Conservation (phyloP, 2,329 filamentous ascomycete species). For the Rutstroemia sydowiana region DNA sequence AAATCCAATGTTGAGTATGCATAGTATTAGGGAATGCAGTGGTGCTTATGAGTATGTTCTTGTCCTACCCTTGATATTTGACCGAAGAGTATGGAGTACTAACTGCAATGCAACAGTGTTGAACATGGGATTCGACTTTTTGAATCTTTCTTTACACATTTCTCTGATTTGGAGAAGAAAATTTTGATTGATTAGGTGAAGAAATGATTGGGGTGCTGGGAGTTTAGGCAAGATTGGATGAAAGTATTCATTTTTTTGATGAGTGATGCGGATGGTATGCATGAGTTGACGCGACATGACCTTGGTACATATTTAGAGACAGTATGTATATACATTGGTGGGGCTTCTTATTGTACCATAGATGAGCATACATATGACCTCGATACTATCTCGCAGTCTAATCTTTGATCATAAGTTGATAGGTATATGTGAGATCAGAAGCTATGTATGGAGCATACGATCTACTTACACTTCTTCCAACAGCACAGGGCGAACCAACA, state of each 20-base stretch:
- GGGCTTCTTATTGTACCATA: too few relatives aligned
- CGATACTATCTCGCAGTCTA: too few relatives aligned
- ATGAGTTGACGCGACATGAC: too few relatives aligned
- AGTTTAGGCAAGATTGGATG: neutral
- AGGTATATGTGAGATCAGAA: too few relatives aligned
- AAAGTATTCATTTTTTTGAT: neutral
- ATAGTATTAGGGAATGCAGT: conserved; percentile 89
- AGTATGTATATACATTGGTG: too few relatives aligned
- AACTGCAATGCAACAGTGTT: conserved; percentile 63
- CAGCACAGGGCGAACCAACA: too few relatives aligned
- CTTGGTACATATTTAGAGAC: too few relatives aligned
- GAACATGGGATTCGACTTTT: conserved; percentile 81
- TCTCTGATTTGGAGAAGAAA: conserved; percentile 61
- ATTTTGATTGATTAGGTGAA: neutral
- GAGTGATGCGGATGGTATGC: too few relatives aligned
- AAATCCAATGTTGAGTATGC: conserved; percentile 78
- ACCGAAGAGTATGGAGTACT: neutral
- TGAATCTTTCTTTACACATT: conserved; percentile 77
- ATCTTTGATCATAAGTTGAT: too few relatives aligned
- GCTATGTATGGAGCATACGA: too few relatives aligned
- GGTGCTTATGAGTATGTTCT: conserved; percentile 78
- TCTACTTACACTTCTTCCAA: too few relatives aligned
- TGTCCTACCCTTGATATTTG: neutral
- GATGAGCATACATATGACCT: too few relatives aligned
- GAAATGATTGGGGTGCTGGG: neutral